A percentile compares a stretch with the other conserved stretches of the same genome.
phyloP scores from a whole-genome alignment of 2,329 filamentous ascomycete species.

The Fusarium buharicum region DNA sequence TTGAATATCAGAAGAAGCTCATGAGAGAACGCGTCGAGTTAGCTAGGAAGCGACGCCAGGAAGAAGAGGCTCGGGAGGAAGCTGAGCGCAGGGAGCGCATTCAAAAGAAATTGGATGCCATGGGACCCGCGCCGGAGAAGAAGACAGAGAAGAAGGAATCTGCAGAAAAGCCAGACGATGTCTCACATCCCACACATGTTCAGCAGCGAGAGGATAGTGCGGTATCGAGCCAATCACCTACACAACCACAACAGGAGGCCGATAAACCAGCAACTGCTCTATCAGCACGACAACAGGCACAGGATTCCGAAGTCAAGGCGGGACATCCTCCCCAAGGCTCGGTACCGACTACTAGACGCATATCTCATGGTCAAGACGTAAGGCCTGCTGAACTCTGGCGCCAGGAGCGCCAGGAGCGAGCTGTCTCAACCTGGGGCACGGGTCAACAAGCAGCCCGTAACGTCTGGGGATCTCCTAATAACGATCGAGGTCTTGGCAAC shows the following conservation, averaged over 20 bases:
- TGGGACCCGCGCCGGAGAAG: conserved; percentile 72
- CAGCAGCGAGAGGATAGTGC: conserved; percentile 48
- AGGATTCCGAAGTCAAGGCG: conserved; percentile 24
- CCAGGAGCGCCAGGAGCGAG: conserved; percentile 58
- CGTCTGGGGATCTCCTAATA: conserved; percentile 80
- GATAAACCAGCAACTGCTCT: conserved; percentile 7
- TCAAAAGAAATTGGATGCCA: conserved; percentile 74
- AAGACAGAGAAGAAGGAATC: conserved; percentile 65
- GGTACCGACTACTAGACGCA: conserved; percentile 41
- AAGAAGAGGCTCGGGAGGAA: conserved; percentile 77
- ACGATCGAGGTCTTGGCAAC: conserved; percentile 78
- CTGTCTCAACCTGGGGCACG: conserved; percentile 60
- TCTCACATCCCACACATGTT: conserved; percentile 47
- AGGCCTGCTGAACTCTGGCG: conserved; percentile 53
- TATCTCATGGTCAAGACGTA: conserved; percentile 49
- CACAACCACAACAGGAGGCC: conserved; percentile 37
- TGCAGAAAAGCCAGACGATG: conserved; percentile 55
- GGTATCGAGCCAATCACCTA: conserved; percentile 12
- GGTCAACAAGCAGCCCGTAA: conserved; percentile 63
- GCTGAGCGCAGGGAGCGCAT: conserved; percentile 77
- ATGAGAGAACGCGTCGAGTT: conserved; percentile 78
- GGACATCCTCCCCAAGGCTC: conserved; percentile 27
- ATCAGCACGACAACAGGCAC: conserved; percentile 17
- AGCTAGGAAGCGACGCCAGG: conserved; percentile 73
- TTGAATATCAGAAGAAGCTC: conserved; percentile 73